Evolutionary conservation across 2,329 filamentous ascomycete genomes (phyloP), one percentile per base, ranked within the genome.

Genomic region (Claviceps arundinis): DNA sequence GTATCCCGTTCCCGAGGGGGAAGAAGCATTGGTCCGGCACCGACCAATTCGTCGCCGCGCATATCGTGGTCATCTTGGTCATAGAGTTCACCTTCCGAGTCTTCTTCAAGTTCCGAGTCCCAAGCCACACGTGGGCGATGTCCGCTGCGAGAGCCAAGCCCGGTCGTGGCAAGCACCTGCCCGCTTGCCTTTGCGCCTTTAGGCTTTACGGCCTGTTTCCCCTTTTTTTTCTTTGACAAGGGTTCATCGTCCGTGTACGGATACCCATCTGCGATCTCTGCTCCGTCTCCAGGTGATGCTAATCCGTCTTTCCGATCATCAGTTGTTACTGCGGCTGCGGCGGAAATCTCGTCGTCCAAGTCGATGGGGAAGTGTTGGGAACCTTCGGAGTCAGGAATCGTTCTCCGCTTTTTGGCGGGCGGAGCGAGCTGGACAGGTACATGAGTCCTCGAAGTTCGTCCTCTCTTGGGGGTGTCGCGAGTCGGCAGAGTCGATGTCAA

Each of bases 291-390:
- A 3, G 17, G 17, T 43, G 41, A 43, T 11, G 19, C 9, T 42
- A 45, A 51, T 6, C 62, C 56, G 9, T 51, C 56, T 11, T 56
- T 53, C 1, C 56, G 56, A 2, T 50, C 9, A 37, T 56, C 37
- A 13, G 56, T 55, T 13, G 56, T 56, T 5, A 65, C 24, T 4
- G 51, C 59, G 16, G 50, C 55, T 2, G 52, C 61, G 3, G 58
- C 59, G 37, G 65, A 63, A 53, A 65, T 53, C 49, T 67, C 66
- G 5, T 59, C 58, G 52, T 66, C 64, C 56, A 65, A 59, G 9
- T 68, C 59, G 8, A 65, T 60, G 8, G 59, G 55, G 4, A 59
- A 55, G 4, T 43, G 34, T 5, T 50, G 7, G 3, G 48, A 26
- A 2, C 62, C 61, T 5, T 67, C 62, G 1, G 65, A 67, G 50